Base-by-base conservation (phyloP, 139 green algal species). In the Volvox africanus region DNA sequence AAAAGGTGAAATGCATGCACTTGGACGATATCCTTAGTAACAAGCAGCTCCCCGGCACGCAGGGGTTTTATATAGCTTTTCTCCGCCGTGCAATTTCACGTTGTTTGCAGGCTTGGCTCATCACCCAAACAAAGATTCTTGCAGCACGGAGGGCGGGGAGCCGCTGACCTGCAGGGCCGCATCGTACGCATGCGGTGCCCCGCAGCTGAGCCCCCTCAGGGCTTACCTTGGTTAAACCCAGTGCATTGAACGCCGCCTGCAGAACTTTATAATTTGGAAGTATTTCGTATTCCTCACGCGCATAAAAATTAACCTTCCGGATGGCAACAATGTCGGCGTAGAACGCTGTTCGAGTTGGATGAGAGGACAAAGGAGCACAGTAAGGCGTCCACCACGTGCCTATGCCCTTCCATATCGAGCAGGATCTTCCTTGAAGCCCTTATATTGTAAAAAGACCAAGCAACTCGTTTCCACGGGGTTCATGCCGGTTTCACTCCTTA, bases 261-360 rank as follows among this genome's bases (percentile, higher is more conserved):
- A 97, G 86, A 26, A 95, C 73, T 90, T 97, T 97, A 90, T 95
- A 97, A 80, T 97, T 97, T 13, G 88, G 61, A 69, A 95, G 26
- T 17, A 94, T 95, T 36, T 97, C 94, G 75, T 96, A 92, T 61
- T 96, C 93, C 21, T 94, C 92, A 13, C 69, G 65, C 9, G 94
- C 95, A 67, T 87, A 80, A 61, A 95, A 97, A 91, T 96, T 96
- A 22, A 97, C 94, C 89, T 97, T 92, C 16, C 32, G 61, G 62
- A 88, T 81, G 0, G 65, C 30, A 9, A 82, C 88, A 17, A 30
- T 32, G 17, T 76, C 36, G 2, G 67, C 35, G 24, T 85, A 61
- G 30, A 93, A 86, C 13, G 90, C 55, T 87, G 75, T 65, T 33
- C 21, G 13, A 50, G 44, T 82, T 55, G 44, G 44, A 55, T 55